Evolutionary conservation across 176 grass and related monocot species (phyloP), one percentile per base, ranked within the genome.

Genomic region (Luzula sylvatica): DNA sequence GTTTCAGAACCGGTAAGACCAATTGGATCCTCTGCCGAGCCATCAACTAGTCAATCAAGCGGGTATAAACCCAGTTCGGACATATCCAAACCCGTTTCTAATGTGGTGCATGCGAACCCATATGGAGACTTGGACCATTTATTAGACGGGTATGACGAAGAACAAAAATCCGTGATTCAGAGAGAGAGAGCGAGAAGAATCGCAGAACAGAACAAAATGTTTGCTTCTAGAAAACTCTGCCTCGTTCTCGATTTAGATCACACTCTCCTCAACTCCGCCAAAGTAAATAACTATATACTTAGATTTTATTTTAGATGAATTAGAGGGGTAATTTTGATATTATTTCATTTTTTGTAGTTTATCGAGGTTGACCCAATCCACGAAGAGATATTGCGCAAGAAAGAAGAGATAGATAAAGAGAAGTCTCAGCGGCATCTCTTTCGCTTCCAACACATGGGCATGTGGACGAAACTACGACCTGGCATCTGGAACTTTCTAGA

Each of bases 171-270:
- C 38, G 72, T 83, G 20, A 98, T 98, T 66, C 92, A 98, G 72
- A 98, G 72, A 78, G 92, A 98, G 77, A 86, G 92, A 46, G 75
- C 86, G 60, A 90, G 82, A 57, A 71, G 92, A 65, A 90, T 98
- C 8, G 70, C 65, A 23, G 92, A 98, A 48, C 92, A 98, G 38
- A 72, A 77, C 5, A 86, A 69, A 45, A 83, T 98, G 86, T 98
- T 98, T 65, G 73, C 81, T 65, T 75, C 75, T 14, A 64, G 41
- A 47, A 98, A 98, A 39, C 77, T 98, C 66, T 87, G 86, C 53
- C 77, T 98, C 66, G 92, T 98, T 21, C 85, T 98, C 76, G 92
- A 98, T 74, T 77, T 98, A 55, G 92, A 98, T 71, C 92, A 98
- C 53, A 98, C 92, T 2, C 81, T 98, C 6, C 86, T 98, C 58